Conservation (phyloP, 2,329 filamentous ascomycete genomes). For the Neopestalotiopsis rosae region DNA sequence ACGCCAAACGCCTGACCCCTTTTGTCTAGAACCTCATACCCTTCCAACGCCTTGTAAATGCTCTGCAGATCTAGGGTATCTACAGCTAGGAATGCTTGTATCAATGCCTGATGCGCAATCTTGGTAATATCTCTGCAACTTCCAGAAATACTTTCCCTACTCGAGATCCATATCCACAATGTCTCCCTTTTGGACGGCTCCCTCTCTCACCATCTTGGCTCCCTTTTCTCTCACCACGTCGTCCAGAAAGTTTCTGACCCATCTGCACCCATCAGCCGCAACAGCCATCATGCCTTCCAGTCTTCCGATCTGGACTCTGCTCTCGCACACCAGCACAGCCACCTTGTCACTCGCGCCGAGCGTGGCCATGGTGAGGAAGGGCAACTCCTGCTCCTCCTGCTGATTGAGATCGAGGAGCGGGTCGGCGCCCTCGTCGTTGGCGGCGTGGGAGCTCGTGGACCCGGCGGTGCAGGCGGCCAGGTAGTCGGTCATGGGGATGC, state of each 20-base stretch:
- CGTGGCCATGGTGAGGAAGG: conserved; percentile 85
- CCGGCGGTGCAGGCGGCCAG: conserved; percentile 88
- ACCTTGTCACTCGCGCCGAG: conserved; percentile 77
- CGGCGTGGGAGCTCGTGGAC: conserved; percentile 70
- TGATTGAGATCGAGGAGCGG: conserved; percentile 81
- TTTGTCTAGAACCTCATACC: conserved; percentile 9
- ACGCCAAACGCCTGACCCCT: conserved; percentile 10
- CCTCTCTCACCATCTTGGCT: conserved; percentile 64
- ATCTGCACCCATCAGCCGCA: conserved; percentile 88
- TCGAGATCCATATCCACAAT: conserved; percentile 59
- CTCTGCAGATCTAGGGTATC: conserved; percentile 1
- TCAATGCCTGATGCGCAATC: not conserved
- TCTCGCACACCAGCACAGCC: conserved; percentile 83
- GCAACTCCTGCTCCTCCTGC: conserved; percentile 85
- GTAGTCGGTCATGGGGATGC: conserved; percentile 94
- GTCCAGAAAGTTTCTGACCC: conserved; percentile 82
- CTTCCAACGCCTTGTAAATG: conserved; percentile 20
- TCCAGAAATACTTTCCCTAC: conserved; percentile 2
- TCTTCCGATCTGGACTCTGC: conserved; percentile 78
- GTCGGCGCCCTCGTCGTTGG: conserved; percentile 72
- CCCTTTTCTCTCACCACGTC: conserved; percentile 77
- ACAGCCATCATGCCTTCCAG: conserved; percentile 93
- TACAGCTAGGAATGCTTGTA: not conserved
- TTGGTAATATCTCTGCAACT: not conserved
- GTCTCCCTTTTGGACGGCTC: conserved; percentile 53